phyloP scores from a whole-genome alignment of 768 basidiomycete species.

The Suillus placidus region DNA sequence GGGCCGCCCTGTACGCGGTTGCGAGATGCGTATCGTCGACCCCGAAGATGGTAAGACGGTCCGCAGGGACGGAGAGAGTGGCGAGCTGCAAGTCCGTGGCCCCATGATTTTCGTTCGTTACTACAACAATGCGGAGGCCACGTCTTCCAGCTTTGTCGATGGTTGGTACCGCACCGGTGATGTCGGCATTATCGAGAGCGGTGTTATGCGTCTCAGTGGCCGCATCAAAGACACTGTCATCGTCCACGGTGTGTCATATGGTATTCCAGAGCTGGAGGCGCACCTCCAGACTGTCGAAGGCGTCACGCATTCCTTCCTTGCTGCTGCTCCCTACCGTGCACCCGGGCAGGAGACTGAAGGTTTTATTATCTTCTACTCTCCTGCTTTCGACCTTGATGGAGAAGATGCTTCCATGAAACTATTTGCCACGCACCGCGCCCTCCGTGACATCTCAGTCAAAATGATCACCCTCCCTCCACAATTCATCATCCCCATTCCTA shows the following conservation, averaged over 20 bases:
- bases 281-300: slow-evolving; percentile 43
- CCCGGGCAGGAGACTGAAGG: slow-evolving; percentile 44
- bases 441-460: slow-evolving; percentile 31
- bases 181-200: slow-evolving; percentile 40
- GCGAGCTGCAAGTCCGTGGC: slow-evolving; percentile 44
- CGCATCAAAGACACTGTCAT: slow-evolving; percentile 48
- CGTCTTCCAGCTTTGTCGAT: slow-evolving; percentile 44
- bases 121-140: slow-evolving; percentile 48
- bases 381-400: slow-evolving; percentile 23
- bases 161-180: slow-evolving; percentile 65
- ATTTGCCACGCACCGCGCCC: slow-evolving; percentile 29
- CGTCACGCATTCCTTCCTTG: slow-evolving; percentile 37
- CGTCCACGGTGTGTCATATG: slow-evolving; percentile 47
- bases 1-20: slow-evolving; percentile 29
- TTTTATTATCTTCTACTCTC: slow-evolving; percentile 45
- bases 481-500: slow-evolving; percentile 41
- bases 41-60: slow-evolving; percentile 25
- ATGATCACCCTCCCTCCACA: slow-evolving; percentile 39
- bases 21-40: slow-evolving; percentile 38
- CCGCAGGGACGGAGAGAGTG: slow-evolving; percentile 33
- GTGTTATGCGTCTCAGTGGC: slow-evolving; percentile 39
- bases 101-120: slow-evolving; percentile 46
- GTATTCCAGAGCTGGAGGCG: slow-evolving; percentile 40
- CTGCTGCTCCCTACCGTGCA: slow-evolving; percentile 42
- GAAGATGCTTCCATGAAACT: slow-evolving; percentile 23